Evolutionary conservation across 805 yeast genomes (phyloP).

Genomic region (Lachancea fermentati): DNA sequence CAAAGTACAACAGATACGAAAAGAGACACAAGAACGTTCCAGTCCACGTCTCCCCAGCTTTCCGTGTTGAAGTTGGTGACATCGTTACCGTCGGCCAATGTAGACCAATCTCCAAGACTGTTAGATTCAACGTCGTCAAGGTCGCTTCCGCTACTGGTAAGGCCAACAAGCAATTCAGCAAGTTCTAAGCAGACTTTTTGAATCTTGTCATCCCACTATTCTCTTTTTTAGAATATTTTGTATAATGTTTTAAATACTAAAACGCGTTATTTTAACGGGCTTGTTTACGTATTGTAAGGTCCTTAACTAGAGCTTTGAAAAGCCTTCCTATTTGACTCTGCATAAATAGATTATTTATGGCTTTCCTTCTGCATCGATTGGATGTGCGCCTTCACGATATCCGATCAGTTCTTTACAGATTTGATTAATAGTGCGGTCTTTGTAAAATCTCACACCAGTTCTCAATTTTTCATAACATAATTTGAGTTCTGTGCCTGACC

Average conservation of each 20-base stretch:
- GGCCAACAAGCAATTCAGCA: conserved; percentile 90
- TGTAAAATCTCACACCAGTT: conserved; percentile 43
- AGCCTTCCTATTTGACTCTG: too few relatives aligned
- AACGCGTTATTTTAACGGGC: conserved; percentile 6
- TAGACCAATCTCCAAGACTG: conserved; percentile 99
- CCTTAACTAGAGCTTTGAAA: too few relatives aligned
- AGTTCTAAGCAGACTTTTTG: conserved; percentile 58
- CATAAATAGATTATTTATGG: too few relatives aligned
- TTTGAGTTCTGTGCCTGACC: conserved; percentile 59
- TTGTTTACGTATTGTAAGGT: too few relatives aligned
- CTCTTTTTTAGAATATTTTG: conserved; percentile 22
- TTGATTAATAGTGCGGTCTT: conserved; percentile 35
- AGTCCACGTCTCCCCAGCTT: conserved; percentile 99
- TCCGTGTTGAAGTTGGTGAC: conserved; percentile 99
- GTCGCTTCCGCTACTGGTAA: conserved; percentile 85
- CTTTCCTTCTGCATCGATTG: conserved; percentile 14
- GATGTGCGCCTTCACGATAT: conserved; percentile 15
- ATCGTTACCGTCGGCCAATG: conserved; percentile 99
- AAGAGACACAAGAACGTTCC: conserved; percentile 99
- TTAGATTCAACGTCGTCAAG: conserved; percentile 98
- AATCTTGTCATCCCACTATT: conserved; percentile 5
- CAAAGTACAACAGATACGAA: conserved; percentile 99
- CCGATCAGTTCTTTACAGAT: conserved; percentile 30
- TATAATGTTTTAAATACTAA: conserved; percentile 24
- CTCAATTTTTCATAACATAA: conserved; percentile 58